Evolutionary conservation across 2,329 filamentous ascomycete species (phyloP), one percentile per base, ranked within the genome.

Genomic region (Pseudocercospora musae): DNA sequence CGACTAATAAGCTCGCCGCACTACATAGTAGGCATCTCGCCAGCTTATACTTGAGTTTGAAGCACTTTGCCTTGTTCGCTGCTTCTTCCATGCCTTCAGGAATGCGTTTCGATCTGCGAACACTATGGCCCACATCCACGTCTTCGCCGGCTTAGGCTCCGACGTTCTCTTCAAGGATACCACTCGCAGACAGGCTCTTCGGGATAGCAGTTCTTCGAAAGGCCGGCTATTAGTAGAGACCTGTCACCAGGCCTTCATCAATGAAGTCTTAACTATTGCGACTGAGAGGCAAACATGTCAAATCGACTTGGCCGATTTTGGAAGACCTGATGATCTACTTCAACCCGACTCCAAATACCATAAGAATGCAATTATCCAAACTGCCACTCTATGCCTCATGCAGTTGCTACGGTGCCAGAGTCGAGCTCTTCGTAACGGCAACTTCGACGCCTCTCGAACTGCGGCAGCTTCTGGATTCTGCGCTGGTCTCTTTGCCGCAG

Each of bases 141-240:
- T 62, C 18, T 62, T 62, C 13, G 59, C 59, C n/a, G 59, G 59
- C n/a, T 55, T 62, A n/a, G 59, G 59, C 21, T 62, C 59, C 27
- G 59, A 62, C 48, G 31, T 42, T n/a, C 46, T 62, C 9, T 62
- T 62, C 59, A 54, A 49, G 33, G 37, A 52, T n/a, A 42, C 59
- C 10, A 60, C 58, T 27, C 46, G 58, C 31, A 37, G 53, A 25
- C 54, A 53, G 40, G 55, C 59, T 31, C 33, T 58, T 23, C 33
- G 23, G 31, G 55, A 57, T 25, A 31, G 42, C 27, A 55, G 54
- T 21, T 29, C 46, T 27, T 27, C 59, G 40, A 55, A 62, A 50
- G 59, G 59, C 54, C 55, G 57, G 29, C 11, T 62, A 20, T 33
- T 62, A 18, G 29, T 62, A 27, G 54, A 62, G 27, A 55, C 42